These are phyloP conservation scores for Irpex lacteus DNA, from an alignment of 1,284 basidiomycete genomes.

Conservation along the genomic window DNA sequence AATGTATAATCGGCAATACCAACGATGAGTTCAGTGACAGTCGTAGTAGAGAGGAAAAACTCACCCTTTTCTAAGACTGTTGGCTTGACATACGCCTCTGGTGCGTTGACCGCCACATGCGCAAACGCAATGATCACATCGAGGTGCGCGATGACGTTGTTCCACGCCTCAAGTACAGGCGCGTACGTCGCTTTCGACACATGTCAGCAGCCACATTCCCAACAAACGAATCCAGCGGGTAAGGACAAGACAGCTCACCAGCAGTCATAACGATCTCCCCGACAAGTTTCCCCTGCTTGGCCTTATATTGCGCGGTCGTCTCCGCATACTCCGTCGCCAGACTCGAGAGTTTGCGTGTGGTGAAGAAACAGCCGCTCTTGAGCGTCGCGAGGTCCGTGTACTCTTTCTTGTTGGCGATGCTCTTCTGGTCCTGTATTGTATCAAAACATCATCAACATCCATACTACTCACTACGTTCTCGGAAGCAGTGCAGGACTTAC, in stretches of 20 bases:
- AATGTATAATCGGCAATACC: background rate
- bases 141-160: slow-evolving; percentile 84
- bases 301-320: slow-evolving; percentile 66
- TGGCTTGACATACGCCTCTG: slow-evolving; percentile 87
- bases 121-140: slow-evolving; percentile 94
- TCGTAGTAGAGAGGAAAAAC: slow-evolving; percentile 5
- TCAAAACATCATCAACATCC: background rate
- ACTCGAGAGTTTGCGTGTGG: slow-evolving; percentile 76
- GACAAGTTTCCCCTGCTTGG: slow-evolving; percentile 81
- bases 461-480: background rate
- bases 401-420: slow-evolving; percentile 59
- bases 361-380: slow-evolving; percentile 91
- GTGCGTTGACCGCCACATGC: slow-evolving; percentile 85
- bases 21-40: background rate
- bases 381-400: slow-evolving; percentile 87
- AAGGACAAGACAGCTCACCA: slow-evolving; percentile 44
- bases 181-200: slow-evolving; percentile 75
- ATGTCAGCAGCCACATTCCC: background rate
- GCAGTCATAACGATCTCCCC: slow-evolving; percentile 94
- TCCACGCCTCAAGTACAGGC: slow-evolving; percentile 87
- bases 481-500: slow-evolving; percentile 42
- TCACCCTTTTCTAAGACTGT: slow-evolving; percentile 68
- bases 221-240: background rate
- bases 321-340: slow-evolving; percentile 77
- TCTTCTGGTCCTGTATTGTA: slow-evolving; percentile 34